A percentile compares a stretch with the other conserved stretches of the same genome.
Evolutionary conservation across 2,329 filamentous ascomycete genomes (phyloP).

Genomic region (Tolypocladium guangdongense): DNA sequence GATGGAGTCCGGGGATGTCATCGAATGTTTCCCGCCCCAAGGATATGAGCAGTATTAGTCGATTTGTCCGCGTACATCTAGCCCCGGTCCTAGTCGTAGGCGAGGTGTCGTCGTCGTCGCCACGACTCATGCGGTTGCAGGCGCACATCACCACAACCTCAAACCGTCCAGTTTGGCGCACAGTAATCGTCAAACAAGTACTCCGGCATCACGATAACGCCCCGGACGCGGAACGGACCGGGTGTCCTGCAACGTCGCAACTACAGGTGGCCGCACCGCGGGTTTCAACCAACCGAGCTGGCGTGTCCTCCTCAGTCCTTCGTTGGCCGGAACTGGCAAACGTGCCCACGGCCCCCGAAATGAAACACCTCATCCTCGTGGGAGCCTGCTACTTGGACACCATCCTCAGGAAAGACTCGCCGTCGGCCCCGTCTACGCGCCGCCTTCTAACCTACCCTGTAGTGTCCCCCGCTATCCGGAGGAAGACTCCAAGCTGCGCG

Average conservation of each 20-base stretch:
- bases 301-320: background rate
- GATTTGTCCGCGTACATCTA: background rate
- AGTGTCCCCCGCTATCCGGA: constrained; percentile 56
- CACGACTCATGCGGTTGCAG: background rate
- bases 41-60: too few relatives aligned
- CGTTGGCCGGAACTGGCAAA: background rate
- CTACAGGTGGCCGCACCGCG: background rate
- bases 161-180: background rate
- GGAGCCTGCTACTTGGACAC: constrained; percentile 64
- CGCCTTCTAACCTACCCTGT: background rate
- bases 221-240: background rate
- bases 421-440: constrained; percentile 1
- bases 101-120: background rate
- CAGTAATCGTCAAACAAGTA: too few relatives aligned
- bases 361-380: constrained; percentile 50
- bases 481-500: constrained; percentile 65
- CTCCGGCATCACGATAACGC: background rate
- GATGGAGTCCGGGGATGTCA: too few relatives aligned
- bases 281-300: background rate
- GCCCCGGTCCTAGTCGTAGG: background rate
- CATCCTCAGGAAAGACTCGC: constrained; percentile 45
- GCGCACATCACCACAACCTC: background rate
- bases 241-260: background rate
- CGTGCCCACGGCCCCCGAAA: constrained; percentile 10
- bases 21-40: too few relatives aligned